Percentiles rank a stretch among this genome's conserved stretches.
phyloP scores from a whole-genome alignment of 352 stramenopile genomes.

The Pythium guiyangense region DNA sequence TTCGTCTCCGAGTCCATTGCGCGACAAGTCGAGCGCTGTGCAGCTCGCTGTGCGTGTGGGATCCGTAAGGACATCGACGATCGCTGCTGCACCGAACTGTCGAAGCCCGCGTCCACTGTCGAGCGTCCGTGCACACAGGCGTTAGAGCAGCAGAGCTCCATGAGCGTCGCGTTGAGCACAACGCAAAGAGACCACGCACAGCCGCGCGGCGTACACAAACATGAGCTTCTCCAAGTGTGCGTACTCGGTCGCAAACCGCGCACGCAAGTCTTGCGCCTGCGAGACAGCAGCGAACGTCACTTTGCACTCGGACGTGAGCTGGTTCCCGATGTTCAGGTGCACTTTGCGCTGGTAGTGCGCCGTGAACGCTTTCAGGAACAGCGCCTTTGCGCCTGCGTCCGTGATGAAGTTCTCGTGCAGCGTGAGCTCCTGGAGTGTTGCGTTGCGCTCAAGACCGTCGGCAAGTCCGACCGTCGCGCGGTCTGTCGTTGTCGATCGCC shows the following conservation, averaged over 20 bases:
- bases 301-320: conserved; percentile 40
- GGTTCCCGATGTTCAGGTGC: conserved; percentile 31
- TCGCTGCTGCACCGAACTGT: conserved; percentile 42
- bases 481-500: conserved; percentile 18
- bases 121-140: neutral
- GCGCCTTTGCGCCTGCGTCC: conserved; percentile 32
- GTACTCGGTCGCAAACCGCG: conserved; percentile 45
- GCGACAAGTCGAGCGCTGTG: conserved; percentile 37
- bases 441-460: conserved; percentile 39
- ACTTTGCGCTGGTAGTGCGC: conserved; percentile 41
- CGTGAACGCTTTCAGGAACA: conserved; percentile 48
- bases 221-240: conserved; percentile 27
- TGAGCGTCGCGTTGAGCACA: neutral
- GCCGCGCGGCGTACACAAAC: conserved; percentile 28
- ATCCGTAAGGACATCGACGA: conserved; percentile 32
- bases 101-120: conserved; percentile 31
- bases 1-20: conserved; percentile 54
- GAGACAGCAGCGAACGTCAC: conserved; percentile 46
- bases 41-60: conserved; percentile 17
- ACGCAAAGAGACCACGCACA: neutral
- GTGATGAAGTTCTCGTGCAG: conserved; percentile 51
- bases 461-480: conserved; percentile 28
- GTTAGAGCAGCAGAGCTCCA: no score
- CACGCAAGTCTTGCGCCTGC: conserved; percentile 51
- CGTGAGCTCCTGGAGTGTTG: conserved; percentile 39